Base-by-base conservation (phyloP, 2,329 filamentous ascomycete genomes). In the Alternaria sp. region DNA sequence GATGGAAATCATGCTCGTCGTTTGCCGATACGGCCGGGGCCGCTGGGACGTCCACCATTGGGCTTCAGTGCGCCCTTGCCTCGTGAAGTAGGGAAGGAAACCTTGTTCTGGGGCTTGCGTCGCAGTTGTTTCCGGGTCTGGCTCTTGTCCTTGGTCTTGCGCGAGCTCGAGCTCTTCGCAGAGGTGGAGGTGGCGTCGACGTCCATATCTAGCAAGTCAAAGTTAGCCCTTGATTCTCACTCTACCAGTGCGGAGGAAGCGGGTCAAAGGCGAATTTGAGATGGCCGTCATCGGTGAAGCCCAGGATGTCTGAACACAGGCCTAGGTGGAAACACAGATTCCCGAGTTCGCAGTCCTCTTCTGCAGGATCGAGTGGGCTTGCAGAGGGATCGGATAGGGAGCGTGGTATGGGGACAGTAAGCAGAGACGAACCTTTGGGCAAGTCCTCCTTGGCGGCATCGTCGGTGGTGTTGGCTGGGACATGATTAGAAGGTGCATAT, bases 251-350 rank as follows among this genome's bases (percentile, higher is more conserved):
- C 56, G 67, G 73, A 67, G 73, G 70, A 67, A 78, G 76, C 64
- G 71, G 69, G 73, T 77, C 78, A 75, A 80, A 79, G 70, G 75
- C 75, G 62, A 81, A 69, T 62, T 76, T 56, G 56, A 81, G 71
- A 50, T 76, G 57, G 32, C 79, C 80, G 21, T 70, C 56, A 23
- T 70, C 45, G 61, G 73, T 74, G 70, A 82, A 82, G 64, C 79
- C 80, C 43, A 77, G 62, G 32, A 81, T 72, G 71, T 82, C 79
- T 45, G 76, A 75, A 52, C 77, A 78, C 19, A 81, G 73, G 19
- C 80, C 80, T 32, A 82, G 68, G 44, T 77, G 67, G 61, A 79
- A 74, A 68, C 73, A 82, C 65, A 82, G 77, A 17, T 75, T 69
- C 44, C 73, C 60, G 58, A 78, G 71, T 36, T 75, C 68, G 36